Base-by-base conservation (phyloP, 129 eudicot species). In the Flaveria robusta region DNA sequence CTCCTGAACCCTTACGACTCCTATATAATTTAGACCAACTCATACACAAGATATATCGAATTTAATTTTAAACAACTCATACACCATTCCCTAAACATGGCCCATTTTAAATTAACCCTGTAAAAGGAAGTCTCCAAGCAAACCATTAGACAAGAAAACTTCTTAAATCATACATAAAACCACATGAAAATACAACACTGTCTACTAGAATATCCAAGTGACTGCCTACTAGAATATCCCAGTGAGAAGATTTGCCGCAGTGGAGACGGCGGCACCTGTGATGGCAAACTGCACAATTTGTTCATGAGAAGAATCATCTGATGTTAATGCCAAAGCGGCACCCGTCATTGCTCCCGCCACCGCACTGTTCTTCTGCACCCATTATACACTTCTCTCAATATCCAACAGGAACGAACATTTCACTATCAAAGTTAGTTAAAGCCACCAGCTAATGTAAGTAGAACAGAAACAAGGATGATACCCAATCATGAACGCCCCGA, bases 401-500 rank as follows among this genome's bases (percentile, higher is more conserved):
- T 60, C 37, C 37, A 24, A 7, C 37, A 20, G 10, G 37, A 29
- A 31, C 2, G 29, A 47, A 64, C n/a, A 2, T 19, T 2, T 45
- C 14, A 5, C 16, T 55, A n/a, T 5, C 31, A 0, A 54, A 54
- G 60, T 56, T 54, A 54, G 60, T 56, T 54, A 19, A 54, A 54
- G 20, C 23, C 10, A 19, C 56, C 56, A 34, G 16, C 56, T 5
- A 50, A 50, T 16, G 51, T 45, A 45, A 12, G 51, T 46, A 46
- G 51, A 50, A 50, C 20, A 50, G 22, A 58, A 58, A 58, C 7
- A 58, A 58, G 66, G 66, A 23, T 58, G 3, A 12, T 80, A 92
- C 97, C 97, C 97, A 92, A 65, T 92, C 97, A 72, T 89, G 97
- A 72, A 86, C 88, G 16, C 97, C 97, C 4, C 96, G 88, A 31